Conservation (phyloP, 768 basidiomycete species). For the Lentinula raphanica region DNA sequence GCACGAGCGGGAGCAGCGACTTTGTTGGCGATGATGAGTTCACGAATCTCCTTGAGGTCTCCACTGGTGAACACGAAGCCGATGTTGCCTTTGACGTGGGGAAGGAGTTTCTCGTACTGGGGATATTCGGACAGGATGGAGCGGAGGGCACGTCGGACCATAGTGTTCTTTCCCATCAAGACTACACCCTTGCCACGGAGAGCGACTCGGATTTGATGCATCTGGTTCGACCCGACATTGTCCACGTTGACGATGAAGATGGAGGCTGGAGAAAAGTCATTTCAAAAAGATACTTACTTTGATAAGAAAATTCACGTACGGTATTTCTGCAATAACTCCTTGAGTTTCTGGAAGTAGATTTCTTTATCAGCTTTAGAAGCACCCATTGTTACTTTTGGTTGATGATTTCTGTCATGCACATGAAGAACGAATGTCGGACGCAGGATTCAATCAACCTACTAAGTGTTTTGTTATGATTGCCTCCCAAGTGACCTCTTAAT, state of each 20-base stretch:
- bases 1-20: slow-evolving; percentile 98
- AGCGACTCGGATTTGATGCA: slow-evolving; percentile 94
- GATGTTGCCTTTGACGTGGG: slow-evolving; percentile 94
- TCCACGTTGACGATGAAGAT: slow-evolving; percentile 99
- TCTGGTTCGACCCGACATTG: slow-evolving; percentile 99
- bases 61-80: slow-evolving; percentile 95
- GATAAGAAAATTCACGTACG: slow-evolving; percentile 49
- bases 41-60: slow-evolving; percentile 94
- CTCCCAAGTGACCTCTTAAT: slow-evolving; percentile 90
- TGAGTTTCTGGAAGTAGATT: slow-evolving; percentile 88
- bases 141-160: slow-evolving; percentile 98
- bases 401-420: slow-evolving; percentile 6
- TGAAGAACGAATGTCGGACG: slow-evolving; percentile 21
- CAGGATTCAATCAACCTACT: slow-evolving; percentile 1
- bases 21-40: slow-evolving; percentile 92
- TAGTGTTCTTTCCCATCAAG: slow-evolving; percentile 99
- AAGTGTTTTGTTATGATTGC: slow-evolving; percentile 41
- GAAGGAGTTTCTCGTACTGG: slow-evolving; percentile 94
- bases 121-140: slow-evolving; percentile 85
- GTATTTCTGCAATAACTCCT: slow-evolving; percentile 85
- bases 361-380: slow-evolving; percentile 86
- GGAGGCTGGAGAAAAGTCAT: slow-evolving; percentile 55
- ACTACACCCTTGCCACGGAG: slow-evolving; percentile 97
- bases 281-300: slow-evolving; percentile 6
- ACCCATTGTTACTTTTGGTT: slow-evolving; percentile 64